Evolutionary conservation across 257 asterid species (phyloP).

Genomic region (Verbena officinalis): DNA sequence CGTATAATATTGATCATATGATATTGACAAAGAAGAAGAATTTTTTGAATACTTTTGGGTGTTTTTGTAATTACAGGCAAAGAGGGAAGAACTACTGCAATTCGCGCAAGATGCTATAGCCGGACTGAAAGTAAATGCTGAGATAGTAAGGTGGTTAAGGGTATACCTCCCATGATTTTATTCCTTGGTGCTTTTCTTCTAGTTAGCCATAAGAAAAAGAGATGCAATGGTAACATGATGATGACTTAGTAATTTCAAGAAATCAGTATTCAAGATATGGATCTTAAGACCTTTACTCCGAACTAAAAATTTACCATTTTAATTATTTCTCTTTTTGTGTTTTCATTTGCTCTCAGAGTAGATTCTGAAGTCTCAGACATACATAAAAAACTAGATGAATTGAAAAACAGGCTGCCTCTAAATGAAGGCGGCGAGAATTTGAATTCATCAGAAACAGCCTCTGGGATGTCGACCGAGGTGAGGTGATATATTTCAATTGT

Average conservation of each 20-base stretch:
- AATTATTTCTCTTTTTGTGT: constrained; percentile 42
- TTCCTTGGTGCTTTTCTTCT: constrained; percentile 9
- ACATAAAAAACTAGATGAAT: constrained; percentile 60
- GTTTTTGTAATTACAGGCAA: constrained; percentile 55
- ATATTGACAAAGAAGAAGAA: constrained; percentile 11
- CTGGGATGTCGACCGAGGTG: constrained; percentile 65
- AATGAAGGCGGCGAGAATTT: constrained; percentile 39
- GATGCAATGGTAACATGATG: no score
- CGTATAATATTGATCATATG: constrained; percentile 29
- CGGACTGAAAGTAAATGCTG: constrained; percentile 81
- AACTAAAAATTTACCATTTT: constrained; percentile 37
- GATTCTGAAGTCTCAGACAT: constrained; percentile 87
- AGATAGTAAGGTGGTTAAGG: constrained; percentile 80
- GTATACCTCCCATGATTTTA: constrained; percentile 42
- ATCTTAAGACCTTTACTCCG: constrained; percentile 17
- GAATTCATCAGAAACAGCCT: constrained; percentile 41
- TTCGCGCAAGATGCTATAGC: constrained; percentile 91
- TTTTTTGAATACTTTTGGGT: background rate
- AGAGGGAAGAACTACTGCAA: constrained; percentile 89
- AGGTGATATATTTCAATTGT: constrained; percentile 31
- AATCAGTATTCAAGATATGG: background rate
- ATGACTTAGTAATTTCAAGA: no score
- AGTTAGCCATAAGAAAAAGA: background rate
- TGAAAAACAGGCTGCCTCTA: constrained; percentile 49
- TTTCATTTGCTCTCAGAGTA: constrained; percentile 88